Conservation (phyloP, 129 eudicot genomes). For the Artemisia argyi region DNA sequence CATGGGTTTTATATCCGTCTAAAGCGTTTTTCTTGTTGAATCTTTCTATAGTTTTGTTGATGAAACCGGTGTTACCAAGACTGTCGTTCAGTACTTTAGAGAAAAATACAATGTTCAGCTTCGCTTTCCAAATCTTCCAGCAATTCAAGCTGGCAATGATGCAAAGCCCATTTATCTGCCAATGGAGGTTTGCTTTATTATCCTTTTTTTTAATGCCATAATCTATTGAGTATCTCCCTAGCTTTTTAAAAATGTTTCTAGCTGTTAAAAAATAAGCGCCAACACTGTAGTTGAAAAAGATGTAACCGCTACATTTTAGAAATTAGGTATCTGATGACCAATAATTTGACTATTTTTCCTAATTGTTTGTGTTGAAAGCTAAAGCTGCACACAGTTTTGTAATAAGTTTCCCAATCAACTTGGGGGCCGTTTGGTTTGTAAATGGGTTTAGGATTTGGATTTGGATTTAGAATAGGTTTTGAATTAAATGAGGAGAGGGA, state of each 20-base stretch:
- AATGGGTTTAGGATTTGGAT: too few relatives aligned
- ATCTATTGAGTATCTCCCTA: neutral
- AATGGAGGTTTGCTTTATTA: constrained; percentile 59
- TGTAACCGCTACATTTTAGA: neutral
- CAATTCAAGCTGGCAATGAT: constrained; percentile 53
- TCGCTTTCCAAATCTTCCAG: constrained; percentile 49
- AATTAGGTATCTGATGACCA: too few relatives aligned
- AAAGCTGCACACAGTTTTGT: too few relatives aligned
- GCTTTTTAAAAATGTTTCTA: too few relatives aligned
- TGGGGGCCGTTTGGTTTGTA: too few relatives aligned
- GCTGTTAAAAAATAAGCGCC: too few relatives aligned
- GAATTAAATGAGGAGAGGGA: too few relatives aligned
- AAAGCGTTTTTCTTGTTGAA: neutral
- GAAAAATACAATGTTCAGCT: constrained; percentile 41
- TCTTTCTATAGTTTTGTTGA: constrained; percentile 31
- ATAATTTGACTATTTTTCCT: too few relatives aligned
- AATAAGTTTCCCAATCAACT: neutral
- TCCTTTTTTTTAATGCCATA: neutral
- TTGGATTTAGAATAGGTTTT: too few relatives aligned
- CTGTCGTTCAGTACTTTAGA: constrained; percentile 51
- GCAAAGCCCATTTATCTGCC: constrained; percentile 64
- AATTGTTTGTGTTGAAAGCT: too few relatives aligned
- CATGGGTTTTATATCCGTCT: too few relatives aligned
- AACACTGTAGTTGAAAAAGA: neutral
- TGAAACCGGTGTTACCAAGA: constrained; percentile 31